Percentiles rank a stretch among this genome's conserved stretches.
phyloP scores from a whole-genome alignment of 768 basidiomycete species.

The Mycena olivaceomarginata region DNA sequence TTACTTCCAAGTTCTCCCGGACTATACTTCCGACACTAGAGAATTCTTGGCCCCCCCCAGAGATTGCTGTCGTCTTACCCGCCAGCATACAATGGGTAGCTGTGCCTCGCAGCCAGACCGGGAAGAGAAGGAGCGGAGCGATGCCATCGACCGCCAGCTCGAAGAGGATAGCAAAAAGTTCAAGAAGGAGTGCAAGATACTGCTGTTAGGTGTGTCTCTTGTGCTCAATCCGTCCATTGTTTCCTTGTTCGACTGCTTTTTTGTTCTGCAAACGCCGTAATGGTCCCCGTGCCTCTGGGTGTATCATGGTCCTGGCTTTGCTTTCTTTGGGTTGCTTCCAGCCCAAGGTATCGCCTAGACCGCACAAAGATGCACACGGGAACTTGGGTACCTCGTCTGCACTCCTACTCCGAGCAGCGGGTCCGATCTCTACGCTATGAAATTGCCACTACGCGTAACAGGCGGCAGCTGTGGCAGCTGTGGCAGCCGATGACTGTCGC shows the following conservation, averaged over 20 bases:
- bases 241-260: conserved; percentile 25
- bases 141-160: conserved; percentile 76
- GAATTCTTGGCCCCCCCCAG: not conserved
- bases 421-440: not conserved
- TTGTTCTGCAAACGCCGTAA: conserved; percentile 25
- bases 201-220: conserved; percentile 65
- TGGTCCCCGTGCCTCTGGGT: not conserved
- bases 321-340: not conserved
- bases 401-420: not conserved
- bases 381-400: not conserved
- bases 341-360: not conserved
- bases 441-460: not conserved
- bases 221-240: conserved; percentile 25
- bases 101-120: conserved; percentile 42
- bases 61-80: not conserved
- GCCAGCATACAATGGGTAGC: conserved; percentile 37
- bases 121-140: conserved; percentile 48
- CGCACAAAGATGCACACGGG: conserved; percentile 1
- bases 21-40: not conserved
- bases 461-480: not conserved
- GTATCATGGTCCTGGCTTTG: not conserved
- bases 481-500: not conserved
- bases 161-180: conserved; percentile 72
- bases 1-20: not conserved
- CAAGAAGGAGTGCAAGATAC: conserved; percentile 78